phyloP scores from a whole-genome alignment of 805 yeast species.

The Kuraishia piskuri region DNA sequence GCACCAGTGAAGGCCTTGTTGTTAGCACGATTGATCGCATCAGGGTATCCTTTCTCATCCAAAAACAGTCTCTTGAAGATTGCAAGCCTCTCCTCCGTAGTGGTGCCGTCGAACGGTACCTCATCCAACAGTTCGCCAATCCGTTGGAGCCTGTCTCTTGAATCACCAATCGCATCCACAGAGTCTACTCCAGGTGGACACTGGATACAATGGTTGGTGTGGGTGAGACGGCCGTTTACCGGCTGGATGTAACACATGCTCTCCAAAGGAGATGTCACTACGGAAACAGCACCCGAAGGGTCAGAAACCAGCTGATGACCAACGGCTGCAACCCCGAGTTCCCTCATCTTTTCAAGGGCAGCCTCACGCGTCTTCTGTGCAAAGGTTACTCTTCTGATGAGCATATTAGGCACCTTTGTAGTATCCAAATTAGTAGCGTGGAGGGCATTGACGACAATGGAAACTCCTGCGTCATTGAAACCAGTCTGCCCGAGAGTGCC shows the following conservation, averaged over 20 bases:
- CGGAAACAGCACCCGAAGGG: slow-evolving; percentile 5
- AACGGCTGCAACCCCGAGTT: slow-evolving; percentile 6
- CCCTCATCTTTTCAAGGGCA: slow-evolving; percentile 5
- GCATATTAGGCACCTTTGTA: slow-evolving; percentile 6
- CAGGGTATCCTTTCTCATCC: slow-evolving; percentile 5
- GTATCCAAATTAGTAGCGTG: slow-evolving; percentile 6
- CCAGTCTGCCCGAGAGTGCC: slow-evolving; percentile 8
- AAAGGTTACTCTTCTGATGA: slow-evolving; percentile 6
- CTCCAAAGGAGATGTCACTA: slow-evolving; percentile 6
- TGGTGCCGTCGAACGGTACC: neutral
- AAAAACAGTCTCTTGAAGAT: neutral
- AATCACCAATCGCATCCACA: neutral
- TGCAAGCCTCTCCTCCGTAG: slow-evolving; percentile 2
- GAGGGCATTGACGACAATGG: slow-evolving; percentile 6
- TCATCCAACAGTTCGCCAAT: slow-evolving; percentile 2
- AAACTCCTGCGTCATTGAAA: slow-evolving; percentile 7
- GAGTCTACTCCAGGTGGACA: slow-evolving; percentile 2
- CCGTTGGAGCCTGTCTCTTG: slow-evolving; percentile 1
- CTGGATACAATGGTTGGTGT: slow-evolving; percentile 7
- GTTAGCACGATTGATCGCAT: slow-evolving; percentile 5
- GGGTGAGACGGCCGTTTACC: slow-evolving; percentile 1
- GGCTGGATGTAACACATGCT: slow-evolving; percentile 2
- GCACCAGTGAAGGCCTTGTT: slow-evolving; percentile 3
- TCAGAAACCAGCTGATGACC: slow-evolving; percentile 6
- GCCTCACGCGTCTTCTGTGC: slow-evolving; percentile 5